Base-by-base conservation (phyloP, 345 rosid species). In the Microthlaspi erraticum region DNA sequence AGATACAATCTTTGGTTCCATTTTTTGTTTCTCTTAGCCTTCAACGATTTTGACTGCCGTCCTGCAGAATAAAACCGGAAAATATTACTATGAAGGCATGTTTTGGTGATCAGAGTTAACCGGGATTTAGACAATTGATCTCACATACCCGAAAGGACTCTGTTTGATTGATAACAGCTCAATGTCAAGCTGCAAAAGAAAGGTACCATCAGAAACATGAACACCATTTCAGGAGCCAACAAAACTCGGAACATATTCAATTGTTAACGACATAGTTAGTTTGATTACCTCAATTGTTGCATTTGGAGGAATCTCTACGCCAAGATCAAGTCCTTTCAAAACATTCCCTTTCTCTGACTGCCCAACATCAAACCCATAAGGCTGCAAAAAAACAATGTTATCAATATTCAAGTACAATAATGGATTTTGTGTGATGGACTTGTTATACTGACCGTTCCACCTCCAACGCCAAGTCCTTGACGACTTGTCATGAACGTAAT, bases 401-500 rank as follows among this genome's bases (percentile, higher is more conserved):
- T 66, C 8, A 0, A 63, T 20, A 63, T 26, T 34, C 18, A 39
- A 66, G 7, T 14, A 60, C 17, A 16, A n/a, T 61, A 46, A 55
- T 26, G 31, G 20, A 37, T 32, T 13, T 7, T 18, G 18, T 68
- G 38, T 52, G 41, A 60, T 42, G 13, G 16, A 8, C 20, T 53
- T n/a, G n/a, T n/a, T 3, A 6, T 26, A 56, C 91, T 36, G 70
- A 93, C 98, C 75, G 98, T 93, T 72, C 98, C 98, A 56, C 98
- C 98, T 43, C 97, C 96, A 67, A 93, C 94, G 4, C 98, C 97
- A 7, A 88, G 81, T 64, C 98, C 98, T 78, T 93, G 97, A 57
- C 98, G 84, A 71, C 97, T 93, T 10, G 98, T 93, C 98, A 93
- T 93, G 79, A 93, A 93, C 18, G 97, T 93, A 55, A 93, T 78